A percentile compares a stretch with the other conserved stretches of the same genome.
phyloP scores from a whole-genome alignment of 2,329 filamentous ascomycete species.

The Diplodia scrobiculata region DNA sequence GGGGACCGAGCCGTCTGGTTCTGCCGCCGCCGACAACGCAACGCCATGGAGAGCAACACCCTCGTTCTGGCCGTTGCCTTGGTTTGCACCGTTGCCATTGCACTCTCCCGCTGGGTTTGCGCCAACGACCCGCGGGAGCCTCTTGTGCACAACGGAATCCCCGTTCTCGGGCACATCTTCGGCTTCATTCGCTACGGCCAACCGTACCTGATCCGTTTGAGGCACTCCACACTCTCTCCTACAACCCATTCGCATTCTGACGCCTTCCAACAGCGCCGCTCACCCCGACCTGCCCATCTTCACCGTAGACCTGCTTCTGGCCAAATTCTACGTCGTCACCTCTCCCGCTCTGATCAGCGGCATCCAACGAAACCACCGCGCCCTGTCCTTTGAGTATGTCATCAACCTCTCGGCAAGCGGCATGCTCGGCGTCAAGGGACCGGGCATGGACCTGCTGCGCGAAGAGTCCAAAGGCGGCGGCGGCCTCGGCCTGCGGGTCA shows the following conservation, averaged over 20 bases:
- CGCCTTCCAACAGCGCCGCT: conserved; percentile 20
- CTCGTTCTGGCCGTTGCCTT: background rate
- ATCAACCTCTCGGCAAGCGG: conserved; percentile 38
- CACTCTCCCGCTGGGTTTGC: background rate
- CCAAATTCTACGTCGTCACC: conserved; percentile 50
- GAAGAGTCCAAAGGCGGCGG: conserved; percentile 13
- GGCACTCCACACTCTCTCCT: conserved; percentile 22
- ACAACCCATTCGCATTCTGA: background rate
- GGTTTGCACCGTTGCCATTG: background rate
- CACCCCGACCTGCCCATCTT: conserved; percentile 42
- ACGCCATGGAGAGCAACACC: conserved; percentile 2
- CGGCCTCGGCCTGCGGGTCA: conserved; percentile 34
- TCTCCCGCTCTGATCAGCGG: conserved; percentile 43
- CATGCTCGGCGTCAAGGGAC: conserved; percentile 3
- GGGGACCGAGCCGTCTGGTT: too few species aligned
- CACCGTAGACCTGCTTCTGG: conserved; percentile 48
- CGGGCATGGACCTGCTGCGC: conserved; percentile 34
- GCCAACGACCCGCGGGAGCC: conserved; percentile 32
- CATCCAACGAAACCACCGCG: conserved; percentile 46
- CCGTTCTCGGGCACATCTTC: conserved; percentile 33
- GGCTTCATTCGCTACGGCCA: conserved; percentile 33
- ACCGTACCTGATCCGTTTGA: conserved; percentile 31
- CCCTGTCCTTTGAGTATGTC: conserved; percentile 46
- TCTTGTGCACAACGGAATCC: conserved; percentile 30
- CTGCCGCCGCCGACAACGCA: background rate